phyloP scores from a whole-genome alignment of 2,329 filamentous ascomycete species.

The Penicillium crustosum region DNA sequence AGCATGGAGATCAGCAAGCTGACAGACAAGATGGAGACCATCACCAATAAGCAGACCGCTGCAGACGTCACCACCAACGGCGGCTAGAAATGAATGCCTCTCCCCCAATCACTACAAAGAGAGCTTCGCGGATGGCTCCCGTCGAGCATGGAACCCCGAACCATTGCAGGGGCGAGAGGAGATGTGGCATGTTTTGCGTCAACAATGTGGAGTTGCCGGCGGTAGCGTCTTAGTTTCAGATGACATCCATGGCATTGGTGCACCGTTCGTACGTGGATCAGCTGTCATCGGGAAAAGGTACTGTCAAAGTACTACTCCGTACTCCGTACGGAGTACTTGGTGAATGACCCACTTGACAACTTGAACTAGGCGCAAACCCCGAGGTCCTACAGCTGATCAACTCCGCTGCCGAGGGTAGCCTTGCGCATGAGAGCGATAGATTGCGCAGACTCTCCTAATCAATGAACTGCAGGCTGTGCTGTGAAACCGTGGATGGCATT shows the following conservation, averaged over 20 bases:
- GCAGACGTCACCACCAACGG: background rate
- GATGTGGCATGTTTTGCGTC: slow-evolving; percentile 11
- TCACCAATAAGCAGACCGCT: background rate
- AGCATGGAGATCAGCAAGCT: background rate
- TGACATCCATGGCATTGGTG: background rate
- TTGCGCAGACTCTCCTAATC: slow-evolving; percentile 18
- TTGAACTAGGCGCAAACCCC: background rate
- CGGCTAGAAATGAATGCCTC: no score
- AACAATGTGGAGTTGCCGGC: slow-evolving; percentile 26
- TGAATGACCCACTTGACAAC: slow-evolving; percentile 5
- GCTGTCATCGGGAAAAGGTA: background rate
- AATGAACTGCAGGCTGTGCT: slow-evolving; percentile 15
- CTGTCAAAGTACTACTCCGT: background rate
- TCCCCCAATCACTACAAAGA: background rate
- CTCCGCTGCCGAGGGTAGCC: slow-evolving; percentile 20
- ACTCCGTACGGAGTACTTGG: background rate
- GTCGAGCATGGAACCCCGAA: background rate
- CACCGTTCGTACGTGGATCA: background rate
- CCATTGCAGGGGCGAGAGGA: slow-evolving; percentile 20
- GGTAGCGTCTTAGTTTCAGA: slow-evolving; percentile 7
- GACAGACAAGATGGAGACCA: background rate
- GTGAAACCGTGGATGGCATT: slow-evolving; percentile 3
- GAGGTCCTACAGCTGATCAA: slow-evolving; percentile 16
- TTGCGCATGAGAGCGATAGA: slow-evolving; percentile 21
- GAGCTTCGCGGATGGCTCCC: background rate